Evolutionary conservation across 2,329 filamentous ascomycete species (phyloP), one percentile per base, ranked within the genome.

Genomic region (Pseudodiploospora longispora): DNA sequence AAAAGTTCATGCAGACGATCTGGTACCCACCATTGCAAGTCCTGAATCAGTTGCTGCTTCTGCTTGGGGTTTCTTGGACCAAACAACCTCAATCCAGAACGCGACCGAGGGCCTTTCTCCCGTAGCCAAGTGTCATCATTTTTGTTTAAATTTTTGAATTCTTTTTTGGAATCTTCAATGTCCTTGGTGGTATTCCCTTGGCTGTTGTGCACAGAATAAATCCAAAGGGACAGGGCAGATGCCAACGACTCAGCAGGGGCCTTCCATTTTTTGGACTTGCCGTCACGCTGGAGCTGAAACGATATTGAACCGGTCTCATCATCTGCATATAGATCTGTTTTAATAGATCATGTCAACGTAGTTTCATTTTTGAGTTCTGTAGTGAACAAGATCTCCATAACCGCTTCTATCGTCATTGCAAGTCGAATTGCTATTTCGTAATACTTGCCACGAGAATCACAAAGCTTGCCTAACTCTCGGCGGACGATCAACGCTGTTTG

Each of bases 221-320:
- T 8, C 59, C 59, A 61, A 4, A 62, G 40, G 1, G 60, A 62
- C 10, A 62, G 47, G 1, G 49, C 56, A 4, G 60, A 55, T 7
- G 61, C 57, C 10, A 61, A 47, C 30, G 56, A 53, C 3, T 47
- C 47, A 4, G 46, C 27, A 30, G 41, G 35, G 8, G 47, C 51
- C 27, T 41, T 52, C 59, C 58, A 61, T 19, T 19, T 19, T 19
- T 19, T 19, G 7, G 3, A 10, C 5, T 33, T 36, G 1, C 43
- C 44, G 0, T 40, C 29, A 7, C 38, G 27, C 10, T 19, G 19
- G 19, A 19, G 19, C 19, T 19, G 19, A 19, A 19, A 19, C 19
- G 19, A 19, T 19, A 19, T 19, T 19, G 19, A 19, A 19, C 3
- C 19, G 2, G 19, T 19, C 19, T 19, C 19, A 19, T 19, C 19